Evolutionary conservation across 1,139 yeast genomes (phyloP).

Genomic region (Nematodospora anomalae): DNA sequence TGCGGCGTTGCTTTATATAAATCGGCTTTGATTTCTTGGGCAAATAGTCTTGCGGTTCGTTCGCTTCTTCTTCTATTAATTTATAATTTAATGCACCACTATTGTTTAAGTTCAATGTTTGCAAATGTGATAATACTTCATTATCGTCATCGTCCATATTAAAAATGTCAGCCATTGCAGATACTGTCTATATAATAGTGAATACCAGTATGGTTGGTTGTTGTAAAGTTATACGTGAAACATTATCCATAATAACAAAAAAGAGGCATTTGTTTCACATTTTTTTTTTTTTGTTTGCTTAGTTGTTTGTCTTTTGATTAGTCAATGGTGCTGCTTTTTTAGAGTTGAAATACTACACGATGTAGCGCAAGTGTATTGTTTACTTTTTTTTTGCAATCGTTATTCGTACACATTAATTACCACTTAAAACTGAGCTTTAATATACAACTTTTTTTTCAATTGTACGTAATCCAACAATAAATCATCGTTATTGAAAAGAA

Average conservation of each 20-base stretch:
- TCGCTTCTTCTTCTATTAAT: neutral
- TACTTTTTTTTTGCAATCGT: neutral
- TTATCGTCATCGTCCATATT: conserved; percentile 8
- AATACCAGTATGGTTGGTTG: no score
- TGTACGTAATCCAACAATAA: conserved; percentile 29
- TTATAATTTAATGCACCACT: neutral
- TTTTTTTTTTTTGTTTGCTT: no score
- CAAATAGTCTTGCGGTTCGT: neutral
- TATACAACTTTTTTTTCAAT: conserved; percentile 27
- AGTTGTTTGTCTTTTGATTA: no score
- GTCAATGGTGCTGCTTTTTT: no score
- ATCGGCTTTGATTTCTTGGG: neutral
- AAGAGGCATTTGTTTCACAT: no score
- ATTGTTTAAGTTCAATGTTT: neutral
- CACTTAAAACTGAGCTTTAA: conserved; percentile 20
- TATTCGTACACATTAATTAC: neutral
- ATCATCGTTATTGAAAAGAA: conserved; percentile 15
- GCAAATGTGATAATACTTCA: neutral
- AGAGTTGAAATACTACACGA: no score
- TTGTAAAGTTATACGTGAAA: no score
- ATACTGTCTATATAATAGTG: no score
- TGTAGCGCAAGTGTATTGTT: no score
- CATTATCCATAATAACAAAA: no score
- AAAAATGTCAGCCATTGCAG: conserved; percentile 4
- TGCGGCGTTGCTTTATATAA: conserved; percentile 15